Base-by-base conservation (phyloP, 441 rosid species). In the Biscutella laevigata region DNA sequence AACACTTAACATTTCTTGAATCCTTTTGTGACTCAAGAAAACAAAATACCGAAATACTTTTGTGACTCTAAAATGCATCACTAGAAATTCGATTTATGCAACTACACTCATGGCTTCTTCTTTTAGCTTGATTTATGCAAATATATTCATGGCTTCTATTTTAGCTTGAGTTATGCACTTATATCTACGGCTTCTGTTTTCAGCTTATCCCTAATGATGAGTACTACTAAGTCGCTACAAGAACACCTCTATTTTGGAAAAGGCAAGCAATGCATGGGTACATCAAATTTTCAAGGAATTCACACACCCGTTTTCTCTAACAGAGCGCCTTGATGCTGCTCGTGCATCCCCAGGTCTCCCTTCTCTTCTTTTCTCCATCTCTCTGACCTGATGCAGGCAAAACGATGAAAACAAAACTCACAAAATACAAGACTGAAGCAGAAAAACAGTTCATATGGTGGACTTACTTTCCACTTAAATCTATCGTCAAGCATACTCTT, bases 401-500 rank as follows among this genome's bases (percentile, higher is more conserved):
- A 61, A 42, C n/a, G 37, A 60, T 63, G 61, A 52, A 51, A 53
- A 74, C 34, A 12, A 45, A 50, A 17, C 45, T 42, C 20, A 43
- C 46, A n/a, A 33, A 7, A 47, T 17, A 45, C 39, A 38, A 61
- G 21, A 56, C 34, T 24, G n/a, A n/a, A n/a, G 54, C 32, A 49
- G 37, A 19, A 51, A 13, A 30, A 11, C 3, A 13, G 28, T n/a
- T 51, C 52, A 30, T 46, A 16, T 34, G 22, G 11, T 38, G 57
- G 15, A 35, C 83, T 48, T 6, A 89, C 99, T 89, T 94, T 94
- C 98, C 98, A 90, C 75, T 90, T 94, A 71, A 94, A 94, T 75
- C 95, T 87, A 70, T 94, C 99, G 74, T 87, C 99, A 36, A 94
- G 66, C 99, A 94, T 94, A 84, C 98, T 84, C 79, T 77, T 94